Evolutionary conservation across 148 eudicot species (phyloP), one percentile per base, ranked within the genome.

Genomic region (Diospyros lotus): DNA sequence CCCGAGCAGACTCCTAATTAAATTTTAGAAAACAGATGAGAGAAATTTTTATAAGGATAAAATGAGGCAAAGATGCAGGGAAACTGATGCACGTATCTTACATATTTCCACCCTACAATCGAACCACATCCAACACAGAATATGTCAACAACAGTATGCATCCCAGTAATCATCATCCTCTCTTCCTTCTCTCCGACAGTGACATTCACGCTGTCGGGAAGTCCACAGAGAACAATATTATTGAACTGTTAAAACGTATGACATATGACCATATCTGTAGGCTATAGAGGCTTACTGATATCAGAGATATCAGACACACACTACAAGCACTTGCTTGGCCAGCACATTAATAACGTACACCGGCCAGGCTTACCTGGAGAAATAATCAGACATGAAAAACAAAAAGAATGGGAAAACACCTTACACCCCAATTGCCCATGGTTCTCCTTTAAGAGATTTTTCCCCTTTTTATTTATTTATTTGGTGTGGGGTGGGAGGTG

Each of bases 101-200:
- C 98, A 73, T 93, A 93, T 87, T 83, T 89, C 98, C 98, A 93
- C 58, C 98, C 98, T 75, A 93, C 88, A 70, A 83, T 85, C 50
- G 98, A 91, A 76, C 94, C 94, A 81, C 98, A 93, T 12, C 87
- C 89, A 4, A 91, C 98, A 74, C 98, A 93, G 86, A 89, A 93
- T 12, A 93, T 87, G 77, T 93, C 98, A 72, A 86, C 92, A 67
- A 93, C 98, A 13, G 89, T 85, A 82, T 93, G 98, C 86, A 85
- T 2, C 62, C 98, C 98, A 39, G 96, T 93, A 87, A 85, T 87
- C 98, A 93, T 93, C 91, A 84, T 0, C 74, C 98, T 88, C 2
- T 93, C 94, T 70, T 93, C 98, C 45, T 42, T 87, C 70, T 87
- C 91, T 61, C 98, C 96, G 58, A 76, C 68, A 43, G 92, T 89